Base-by-base conservation (phyloP, 176 grass and related monocot genomes). In the Secale cereale region DNA sequence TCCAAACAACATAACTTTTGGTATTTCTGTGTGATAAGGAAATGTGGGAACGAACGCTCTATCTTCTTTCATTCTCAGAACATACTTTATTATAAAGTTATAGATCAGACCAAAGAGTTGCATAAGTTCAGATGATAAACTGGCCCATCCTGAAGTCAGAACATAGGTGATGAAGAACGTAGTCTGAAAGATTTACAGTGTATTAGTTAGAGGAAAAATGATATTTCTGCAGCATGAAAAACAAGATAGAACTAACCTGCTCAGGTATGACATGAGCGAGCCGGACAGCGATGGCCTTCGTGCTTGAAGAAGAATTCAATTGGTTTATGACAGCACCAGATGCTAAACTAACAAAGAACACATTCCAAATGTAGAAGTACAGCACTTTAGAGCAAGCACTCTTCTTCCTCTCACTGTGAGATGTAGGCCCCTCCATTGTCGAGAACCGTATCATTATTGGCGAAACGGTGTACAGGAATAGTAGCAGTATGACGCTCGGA, bases 101-200 rank as follows among this genome's bases (percentile, higher is more conserved):
- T 82, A 94, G 83, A 91, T 76, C 25, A 99, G 81, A 28, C 81
- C 86, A 90, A 99, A 99, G 27, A 95, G 84, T 76, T 99, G 97
- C 90, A 96, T 94, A 84, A 94, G 31, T 87, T 99, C 93, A 82
- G 93, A 91, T 6, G 91, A 94, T 40, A 96, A 92, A 89, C 97
- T 96, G 65, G 97, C 97, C 97, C 97, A 99, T 78, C 97, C 97
- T 22, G 94, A 99, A 10, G 97, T 99, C 87, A 99, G 83, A 82
- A 99, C 93, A 82, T 99, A 99, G 31, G 97, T 99, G 72, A 96
- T 91, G 90, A 99, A 94, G 82, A 99, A 96, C 29, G 94, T 99
- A 36, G 93, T 94, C 97, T 99, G 84, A 70, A 95, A 67, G 22
- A 79, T 39, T 79, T 85, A 62, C 35, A 86, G 7, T 52, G 35